Evolutionary conservation across 1,139 yeast genomes (phyloP).

Genomic region (Blastobotrys buckinghamii): DNA sequence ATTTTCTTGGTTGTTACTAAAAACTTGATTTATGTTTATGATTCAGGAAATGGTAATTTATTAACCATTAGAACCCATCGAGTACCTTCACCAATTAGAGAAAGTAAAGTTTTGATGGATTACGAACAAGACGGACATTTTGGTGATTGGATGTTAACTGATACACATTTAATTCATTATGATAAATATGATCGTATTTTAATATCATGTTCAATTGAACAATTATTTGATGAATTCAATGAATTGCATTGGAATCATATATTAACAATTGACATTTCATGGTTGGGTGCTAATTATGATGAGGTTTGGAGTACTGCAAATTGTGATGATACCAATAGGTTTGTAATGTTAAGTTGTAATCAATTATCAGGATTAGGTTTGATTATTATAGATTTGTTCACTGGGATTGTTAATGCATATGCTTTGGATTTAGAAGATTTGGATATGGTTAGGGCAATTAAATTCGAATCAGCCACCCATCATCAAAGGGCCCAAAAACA

Average conservation of each 20-base stretch:
- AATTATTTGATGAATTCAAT: not conserved
- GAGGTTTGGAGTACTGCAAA: slow-evolving; percentile 3
- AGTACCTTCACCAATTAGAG: not conserved
- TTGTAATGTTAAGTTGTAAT: slow-evolving; percentile 6
- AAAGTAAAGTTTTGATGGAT: not conserved
- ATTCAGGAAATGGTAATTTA: not conserved
- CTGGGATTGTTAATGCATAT: slow-evolving; percentile 3
- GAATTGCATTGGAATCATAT: slow-evolving; percentile 6
- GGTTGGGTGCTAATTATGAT: slow-evolving; percentile 2
- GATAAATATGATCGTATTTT: not conserved
- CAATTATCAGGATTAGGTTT: slow-evolving; percentile 8
- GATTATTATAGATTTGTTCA: slow-evolving; percentile 1
- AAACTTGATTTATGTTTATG: not conserved
- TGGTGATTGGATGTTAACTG: slow-evolving; percentile 9
- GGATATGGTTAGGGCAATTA: slow-evolving; percentile 6
- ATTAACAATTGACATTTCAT: not conserved
- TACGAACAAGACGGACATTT: not conserved
- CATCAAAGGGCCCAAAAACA: not conserved
- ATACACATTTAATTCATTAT: slow-evolving; percentile 6
- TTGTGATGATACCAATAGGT: slow-evolving; percentile 4
- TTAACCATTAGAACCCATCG: not conserved
- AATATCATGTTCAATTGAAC: slow-evolving; percentile 4
- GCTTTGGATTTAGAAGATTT: slow-evolving; percentile 6
- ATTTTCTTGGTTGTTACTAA: not conserved
- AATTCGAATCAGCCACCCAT: slow-evolving; percentile 1